A percentile compares a stretch with the other conserved stretches of the same genome.
Conservation (phyloP, 129 eudicot species). For the Apium graveolens region DNA sequence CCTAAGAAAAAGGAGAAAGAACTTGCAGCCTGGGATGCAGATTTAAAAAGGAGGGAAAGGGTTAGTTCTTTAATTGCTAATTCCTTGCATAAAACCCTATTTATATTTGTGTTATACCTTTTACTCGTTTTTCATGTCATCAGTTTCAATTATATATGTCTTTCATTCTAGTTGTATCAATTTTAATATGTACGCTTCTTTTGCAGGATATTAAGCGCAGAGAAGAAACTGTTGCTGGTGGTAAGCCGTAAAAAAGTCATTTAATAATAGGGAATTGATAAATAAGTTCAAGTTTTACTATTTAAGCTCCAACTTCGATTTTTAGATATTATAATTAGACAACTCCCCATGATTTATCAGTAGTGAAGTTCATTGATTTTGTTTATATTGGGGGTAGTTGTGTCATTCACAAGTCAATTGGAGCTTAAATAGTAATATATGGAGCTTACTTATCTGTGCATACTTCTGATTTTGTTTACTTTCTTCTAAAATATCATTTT, state of each 20-base stretch:
- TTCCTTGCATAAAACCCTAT: neutral
- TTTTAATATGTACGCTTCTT: neutral
- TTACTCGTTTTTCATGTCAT: neutral
- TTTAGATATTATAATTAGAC: no score
- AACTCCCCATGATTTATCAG: no score
- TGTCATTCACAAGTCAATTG: no score
- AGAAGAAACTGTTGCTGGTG: slow-evolving; percentile 84
- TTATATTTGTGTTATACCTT: neutral
- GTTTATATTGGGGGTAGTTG: no score
- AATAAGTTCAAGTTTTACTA: no score
- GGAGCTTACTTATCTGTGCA: neutral
- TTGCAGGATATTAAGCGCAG: slow-evolving; percentile 92
- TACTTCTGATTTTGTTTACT: neutral
- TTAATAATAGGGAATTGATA: no score
- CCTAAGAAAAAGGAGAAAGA: slow-evolving; percentile 69
- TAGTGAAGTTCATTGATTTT: no score
- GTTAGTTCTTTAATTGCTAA: slow-evolving; percentile 30
- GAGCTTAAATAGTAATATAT: no score
- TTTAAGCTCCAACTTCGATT: no score
- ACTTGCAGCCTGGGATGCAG: slow-evolving; percentile 81
- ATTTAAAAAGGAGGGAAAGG: slow-evolving; percentile 78
- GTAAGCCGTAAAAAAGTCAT: slow-evolving; percentile 27
- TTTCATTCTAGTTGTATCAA: neutral
- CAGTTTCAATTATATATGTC: neutral
- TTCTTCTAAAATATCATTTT: slow-evolving; percentile 14